Percentiles rank a stretch among this genome's conserved stretches.
These are phyloP conservation scores for Dictyostelium firmibasis DNA, from an alignment of 78 protist genomes.

Conservation along the genomic window DNA sequence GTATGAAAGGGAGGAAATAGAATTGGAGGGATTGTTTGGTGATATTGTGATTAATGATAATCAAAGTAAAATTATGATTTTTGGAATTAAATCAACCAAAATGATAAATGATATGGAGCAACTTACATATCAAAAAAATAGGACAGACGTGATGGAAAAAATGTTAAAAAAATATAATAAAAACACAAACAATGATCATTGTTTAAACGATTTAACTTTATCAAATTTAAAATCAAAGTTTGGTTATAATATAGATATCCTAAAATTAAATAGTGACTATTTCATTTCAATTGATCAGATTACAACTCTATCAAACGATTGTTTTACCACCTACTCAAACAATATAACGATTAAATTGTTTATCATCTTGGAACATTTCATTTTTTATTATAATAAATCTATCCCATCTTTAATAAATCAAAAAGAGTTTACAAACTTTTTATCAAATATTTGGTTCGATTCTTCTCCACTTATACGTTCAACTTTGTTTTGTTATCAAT, in stretches of 20 bases:
- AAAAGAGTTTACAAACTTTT: neutral
- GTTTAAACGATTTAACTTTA: neutral
- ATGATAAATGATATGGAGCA: neutral
- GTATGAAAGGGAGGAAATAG: neutral
- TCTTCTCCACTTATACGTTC: neutral
- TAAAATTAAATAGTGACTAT: neutral
- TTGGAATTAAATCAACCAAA: neutral
- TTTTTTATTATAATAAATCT: neutral
- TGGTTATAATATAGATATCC: neutral
- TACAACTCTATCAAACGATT: neutral
- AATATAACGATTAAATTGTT: neutral
- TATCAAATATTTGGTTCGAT: neutral
- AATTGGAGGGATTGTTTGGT: neutral
- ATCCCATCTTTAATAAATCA: neutral
- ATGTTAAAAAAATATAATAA: neutral
- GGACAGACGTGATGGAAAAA: neutral
- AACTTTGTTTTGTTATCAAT: neutral
- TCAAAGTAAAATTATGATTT: neutral
- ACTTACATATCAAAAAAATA: neutral
- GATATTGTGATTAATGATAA: neutral
- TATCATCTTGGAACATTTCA: neutral
- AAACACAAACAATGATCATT: neutral
- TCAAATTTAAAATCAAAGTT: neutral
- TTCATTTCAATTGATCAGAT: neutral
- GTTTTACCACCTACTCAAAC: neutral